A percentile compares a stretch with the other conserved stretches of the same genome.
Evolutionary conservation across 2,329 filamentous ascomycete genomes (phyloP).

Genomic region (Alternaria angustiovoidea): DNA sequence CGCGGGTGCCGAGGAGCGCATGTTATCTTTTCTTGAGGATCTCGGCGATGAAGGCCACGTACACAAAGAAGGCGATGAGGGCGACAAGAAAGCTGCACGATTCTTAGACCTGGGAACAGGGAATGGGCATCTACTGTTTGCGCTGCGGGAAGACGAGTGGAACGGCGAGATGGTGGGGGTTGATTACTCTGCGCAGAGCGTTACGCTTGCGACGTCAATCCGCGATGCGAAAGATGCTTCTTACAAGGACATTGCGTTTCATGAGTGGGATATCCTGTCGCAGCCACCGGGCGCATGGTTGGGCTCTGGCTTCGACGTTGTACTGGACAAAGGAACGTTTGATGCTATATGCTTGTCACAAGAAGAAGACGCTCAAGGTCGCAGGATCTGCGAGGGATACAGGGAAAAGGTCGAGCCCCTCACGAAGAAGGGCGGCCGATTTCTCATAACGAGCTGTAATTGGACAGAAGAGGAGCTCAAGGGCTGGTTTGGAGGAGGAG

Average conservation of each 20-base stretch:
- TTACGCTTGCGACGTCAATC: conserved; percentile 76
- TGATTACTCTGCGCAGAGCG: conserved; percentile 81
- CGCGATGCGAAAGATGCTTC: conserved; percentile 43
- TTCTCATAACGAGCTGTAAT: conserved; percentile 95
- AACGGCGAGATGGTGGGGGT: conserved; percentile 78
- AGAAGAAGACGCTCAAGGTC: conserved; percentile 60
- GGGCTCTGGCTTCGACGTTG: conserved; percentile 77
- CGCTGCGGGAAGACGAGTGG: conserved; percentile 75
- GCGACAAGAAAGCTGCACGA: conserved; percentile 35
- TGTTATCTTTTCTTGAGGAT: conserved; percentile 67
- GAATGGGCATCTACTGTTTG: conserved; percentile 90
- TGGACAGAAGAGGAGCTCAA: conserved; percentile 92
- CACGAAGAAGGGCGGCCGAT: conserved; percentile 73
- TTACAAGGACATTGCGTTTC: conserved; percentile 57
- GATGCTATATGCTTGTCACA: conserved; percentile 86
- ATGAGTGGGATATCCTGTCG: conserved; percentile 61
- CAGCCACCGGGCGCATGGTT: conserved; percentile 64
- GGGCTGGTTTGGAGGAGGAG: conserved; percentile 73
- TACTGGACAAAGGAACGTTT: conserved; percentile 98
- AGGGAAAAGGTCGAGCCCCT: conserved; percentile 71
- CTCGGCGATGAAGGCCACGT: conserved; percentile 63
- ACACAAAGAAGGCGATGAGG: conserved; percentile 46
- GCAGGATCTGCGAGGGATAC: conserved; percentile 78
- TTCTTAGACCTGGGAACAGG: conserved; percentile 92
- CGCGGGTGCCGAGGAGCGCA: conserved; percentile 83